Evolutionary conservation across 2,329 filamentous ascomycete genomes (phyloP), one percentile per base, ranked within the genome.

Genomic region (Monilinia fructicola): DNA sequence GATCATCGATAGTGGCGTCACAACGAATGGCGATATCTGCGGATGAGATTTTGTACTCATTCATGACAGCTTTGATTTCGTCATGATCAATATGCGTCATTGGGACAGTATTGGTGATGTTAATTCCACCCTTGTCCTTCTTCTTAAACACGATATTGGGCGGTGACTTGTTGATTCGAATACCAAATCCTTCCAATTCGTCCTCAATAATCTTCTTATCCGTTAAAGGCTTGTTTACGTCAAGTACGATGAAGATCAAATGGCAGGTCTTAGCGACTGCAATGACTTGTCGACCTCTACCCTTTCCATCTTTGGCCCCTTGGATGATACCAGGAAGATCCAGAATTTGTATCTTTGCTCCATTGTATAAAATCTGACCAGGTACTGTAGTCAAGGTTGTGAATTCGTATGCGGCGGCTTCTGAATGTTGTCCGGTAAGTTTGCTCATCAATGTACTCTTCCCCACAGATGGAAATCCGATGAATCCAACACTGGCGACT

Each of bases 61-160:
- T 88, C 92, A 99, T 94, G 73, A 99, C 95, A 64, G 95, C 95
- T 81, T 92, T 96, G 83, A 99, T 97, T 82, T 99, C 95, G 76
- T 96, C 95, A 73, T 93, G 85, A 78, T 95, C 91, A 75, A 99
- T 97, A 79, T 99, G 92, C 31, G 90, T 90, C 73, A 99, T 83
- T 6, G 93, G 92, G 54, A 95, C 90, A 2, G 95, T 99, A 79
- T 87, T 95, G n/a, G 93, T 97, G 76, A 99, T 95, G 76, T 91
- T 93, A 76, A 99, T 87, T 46, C 95, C 95, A 73, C 95, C 95
- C 81, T 98, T 98, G 80, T 99, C 95, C 84, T 99, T 99, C 84
- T 99, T 99, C 81, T 90, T 96, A 84, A 97, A 97, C n/a, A 95
- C 91, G 75, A 99, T 99, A 78, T 99, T 99, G 52, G 95, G 95